These are phyloP conservation scores for Conticribra weissflogii DNA, from an alignment of 108 stramenopile genomes.

Conservation along the genomic window DNA sequence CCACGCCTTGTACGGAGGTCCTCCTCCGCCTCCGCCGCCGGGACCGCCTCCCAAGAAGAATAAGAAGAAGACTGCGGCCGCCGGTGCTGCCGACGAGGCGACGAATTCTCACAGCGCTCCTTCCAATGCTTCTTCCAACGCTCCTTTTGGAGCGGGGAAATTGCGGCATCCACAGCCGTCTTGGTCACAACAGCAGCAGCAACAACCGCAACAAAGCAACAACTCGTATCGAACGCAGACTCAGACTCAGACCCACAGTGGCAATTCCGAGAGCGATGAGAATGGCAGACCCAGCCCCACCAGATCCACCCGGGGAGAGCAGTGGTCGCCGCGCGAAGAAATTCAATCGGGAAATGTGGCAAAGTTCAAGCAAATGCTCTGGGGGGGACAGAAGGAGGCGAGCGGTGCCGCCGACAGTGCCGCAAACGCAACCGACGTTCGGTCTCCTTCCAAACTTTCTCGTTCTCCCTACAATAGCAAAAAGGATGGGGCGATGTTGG, in stretches of 20 bases:
- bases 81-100: not conserved
- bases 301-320: constrained; percentile 29
- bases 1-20: too few species aligned
- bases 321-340: constrained; percentile 42
- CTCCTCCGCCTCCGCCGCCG: constrained; percentile 40
- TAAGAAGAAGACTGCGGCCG: not conserved
- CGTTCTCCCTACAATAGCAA: too few species aligned
- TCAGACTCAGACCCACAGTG: too few species aligned
- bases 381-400: constrained; percentile 15
- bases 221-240: too few species aligned
- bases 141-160: too few species aligned
- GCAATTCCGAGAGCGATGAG: too few species aligned
- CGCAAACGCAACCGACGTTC: too few species aligned
- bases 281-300: too few species aligned
- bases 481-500: too few species aligned
- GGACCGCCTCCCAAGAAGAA: constrained; percentile 43
- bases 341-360: constrained; percentile 44
- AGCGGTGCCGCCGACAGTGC: not conserved
- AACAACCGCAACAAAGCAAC: too few species aligned
- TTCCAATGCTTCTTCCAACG: not conserved
- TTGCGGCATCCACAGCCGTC: too few species aligned
- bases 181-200: too few species aligned
- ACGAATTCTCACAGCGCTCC: not conserved
- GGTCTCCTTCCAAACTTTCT: not conserved
- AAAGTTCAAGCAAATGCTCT: constrained; percentile 38